Conservation (phyloP, 306 rosid species). For the Erythrophleum fordii region DNA sequence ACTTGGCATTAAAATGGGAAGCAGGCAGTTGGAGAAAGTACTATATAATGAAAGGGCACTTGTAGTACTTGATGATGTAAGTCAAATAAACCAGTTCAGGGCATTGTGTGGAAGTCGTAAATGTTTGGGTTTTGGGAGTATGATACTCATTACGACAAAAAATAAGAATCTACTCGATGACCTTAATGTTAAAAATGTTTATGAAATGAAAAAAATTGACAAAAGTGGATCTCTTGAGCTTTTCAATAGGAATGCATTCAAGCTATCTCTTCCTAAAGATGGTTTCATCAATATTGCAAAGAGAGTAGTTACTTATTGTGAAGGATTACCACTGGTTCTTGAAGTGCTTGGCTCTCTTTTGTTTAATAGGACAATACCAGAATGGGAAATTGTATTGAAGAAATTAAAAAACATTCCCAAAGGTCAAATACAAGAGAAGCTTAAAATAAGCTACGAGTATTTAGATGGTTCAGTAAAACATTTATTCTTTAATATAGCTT, state of each 20-base stretch:
- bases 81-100: neutral
- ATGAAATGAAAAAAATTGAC: neutral
- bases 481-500: neutral
- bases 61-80: neutral
- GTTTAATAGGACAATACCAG: neutral
- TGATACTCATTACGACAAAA: neutral
- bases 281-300: neutral
- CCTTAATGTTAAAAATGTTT: neutral
- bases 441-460: neutral
- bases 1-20: neutral
- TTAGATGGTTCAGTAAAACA: neutral
- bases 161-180: neutral
- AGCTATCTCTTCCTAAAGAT: neutral
- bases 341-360: neutral
- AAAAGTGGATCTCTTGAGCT: neutral
- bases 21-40: neutral
- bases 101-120: neutral
- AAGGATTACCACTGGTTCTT: neutral
- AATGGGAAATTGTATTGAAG: neutral
- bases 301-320: neutral
- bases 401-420: neutral
- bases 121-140: neutral
- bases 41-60: neutral
- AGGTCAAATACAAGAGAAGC: neutral
- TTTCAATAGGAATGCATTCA: neutral